Conservation (phyloP, 345 rosid genomes). For the Luvunga scandens region DNA sequence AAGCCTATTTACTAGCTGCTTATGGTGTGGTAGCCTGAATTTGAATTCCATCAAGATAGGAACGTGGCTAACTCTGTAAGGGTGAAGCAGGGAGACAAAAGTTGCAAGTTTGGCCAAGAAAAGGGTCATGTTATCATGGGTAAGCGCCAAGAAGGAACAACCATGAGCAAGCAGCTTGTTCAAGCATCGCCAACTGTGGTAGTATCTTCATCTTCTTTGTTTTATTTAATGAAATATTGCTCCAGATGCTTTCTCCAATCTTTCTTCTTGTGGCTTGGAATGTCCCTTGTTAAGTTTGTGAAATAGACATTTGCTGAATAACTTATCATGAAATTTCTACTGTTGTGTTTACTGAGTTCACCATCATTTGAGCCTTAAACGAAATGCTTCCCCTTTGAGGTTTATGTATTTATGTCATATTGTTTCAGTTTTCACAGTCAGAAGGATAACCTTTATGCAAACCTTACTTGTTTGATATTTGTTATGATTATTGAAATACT, state of each 20-base stretch:
- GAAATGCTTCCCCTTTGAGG: not conserved
- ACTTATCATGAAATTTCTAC: not conserved
- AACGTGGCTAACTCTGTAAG: conserved; percentile 5
- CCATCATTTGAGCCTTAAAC: not conserved
- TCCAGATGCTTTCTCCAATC: conserved; percentile 2
- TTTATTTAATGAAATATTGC: not conserved
- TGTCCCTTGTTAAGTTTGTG: not conserved
- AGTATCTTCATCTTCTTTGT: conserved; percentile 2
- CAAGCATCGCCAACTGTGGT: conserved; percentile 43
- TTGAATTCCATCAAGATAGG: not conserved
- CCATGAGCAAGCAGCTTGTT: conserved; percentile 27
- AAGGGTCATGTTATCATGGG: conserved; percentile 24
- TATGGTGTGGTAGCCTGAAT: conserved; percentile 14
- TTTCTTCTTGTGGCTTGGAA: not conserved
- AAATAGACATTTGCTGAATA: not conserved
- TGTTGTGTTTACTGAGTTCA: not conserved
- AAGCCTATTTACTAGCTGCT: not conserved
- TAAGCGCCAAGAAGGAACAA: conserved; percentile 37
- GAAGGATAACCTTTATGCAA: not conserved
- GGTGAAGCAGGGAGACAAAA: conserved; percentile 6
- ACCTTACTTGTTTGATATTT: not conserved
- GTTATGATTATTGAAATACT: too few relatives aligned
- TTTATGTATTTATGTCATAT: not conserved
- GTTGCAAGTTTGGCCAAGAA: conserved; percentile 1
- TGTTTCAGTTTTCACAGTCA: not conserved